Evolutionary conservation across 208 protist genomes (phyloP).

Genomic region (Trypanosoma brucei): DNA sequence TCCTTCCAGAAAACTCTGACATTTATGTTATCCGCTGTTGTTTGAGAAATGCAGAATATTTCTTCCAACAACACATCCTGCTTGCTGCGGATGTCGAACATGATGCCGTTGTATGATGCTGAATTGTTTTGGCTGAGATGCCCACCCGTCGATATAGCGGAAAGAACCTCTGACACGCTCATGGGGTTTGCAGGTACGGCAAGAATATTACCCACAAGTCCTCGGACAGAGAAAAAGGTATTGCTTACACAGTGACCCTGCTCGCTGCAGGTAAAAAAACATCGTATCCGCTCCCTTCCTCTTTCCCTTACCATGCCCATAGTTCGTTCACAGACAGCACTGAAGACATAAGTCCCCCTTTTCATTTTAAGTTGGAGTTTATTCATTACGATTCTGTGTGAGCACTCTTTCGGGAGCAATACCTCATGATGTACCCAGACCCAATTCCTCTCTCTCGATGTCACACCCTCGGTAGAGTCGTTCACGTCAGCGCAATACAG

Average conservation of each 20-base stretch:
- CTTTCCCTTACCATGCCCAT: not conserved
- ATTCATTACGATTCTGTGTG: conserved; percentile 8
- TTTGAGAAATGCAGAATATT: conserved; percentile 83
- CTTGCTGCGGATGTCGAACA: conserved; percentile 85
- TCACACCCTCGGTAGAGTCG: not conserved
- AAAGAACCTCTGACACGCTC: conserved; percentile 27
- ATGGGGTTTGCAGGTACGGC: conserved; percentile 9
- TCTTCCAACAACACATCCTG: conserved; percentile 85
- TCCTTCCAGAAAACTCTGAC: conserved; percentile 88
- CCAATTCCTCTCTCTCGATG: conserved; percentile 11
- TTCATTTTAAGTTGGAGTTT: conserved; percentile 7
- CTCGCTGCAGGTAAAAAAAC: conserved; percentile 10
- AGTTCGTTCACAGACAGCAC: conserved; percentile 8
- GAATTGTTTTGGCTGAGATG: conserved; percentile 74
- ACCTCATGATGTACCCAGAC: conserved; percentile 15
- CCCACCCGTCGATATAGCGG: conserved; percentile 66
- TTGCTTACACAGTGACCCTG: conserved; percentile 12
- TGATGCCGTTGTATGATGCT: conserved; percentile 88
- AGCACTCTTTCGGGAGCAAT: conserved; percentile 2
- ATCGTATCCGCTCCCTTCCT: not conserved
- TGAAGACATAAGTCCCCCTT: conserved; percentile 22
- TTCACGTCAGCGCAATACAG: conserved; percentile 20
- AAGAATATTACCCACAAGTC: conserved; percentile 19
- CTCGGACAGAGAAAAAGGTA: conserved; percentile 8
- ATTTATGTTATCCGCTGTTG: conserved; percentile 61